Evolutionary conservation across 805 yeast genomes (phyloP).

Genomic region (Kuraishia capsulata): DNA sequence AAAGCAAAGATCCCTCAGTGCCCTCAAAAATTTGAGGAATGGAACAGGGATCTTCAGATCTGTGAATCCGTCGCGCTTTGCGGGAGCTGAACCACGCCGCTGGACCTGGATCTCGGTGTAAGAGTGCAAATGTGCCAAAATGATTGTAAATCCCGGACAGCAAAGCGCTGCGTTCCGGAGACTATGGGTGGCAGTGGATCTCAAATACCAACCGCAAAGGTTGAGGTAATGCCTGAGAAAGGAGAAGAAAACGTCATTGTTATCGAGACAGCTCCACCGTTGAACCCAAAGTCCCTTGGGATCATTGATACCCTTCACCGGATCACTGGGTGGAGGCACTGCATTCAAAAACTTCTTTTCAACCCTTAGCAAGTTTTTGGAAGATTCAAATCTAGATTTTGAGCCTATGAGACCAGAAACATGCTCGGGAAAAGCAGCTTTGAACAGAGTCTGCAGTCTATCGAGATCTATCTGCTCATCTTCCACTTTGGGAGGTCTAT

Average conservation of each 20-base stretch:
- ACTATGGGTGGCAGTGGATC: background rate
- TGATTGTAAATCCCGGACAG: conserved; percentile 36
- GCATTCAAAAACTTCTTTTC: conserved; percentile 25
- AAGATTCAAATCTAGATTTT: conserved; percentile 4
- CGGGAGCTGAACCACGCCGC: too few relatives aligned
- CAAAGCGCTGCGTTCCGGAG: conserved; percentile 10
- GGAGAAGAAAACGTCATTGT: conserved; percentile 47
- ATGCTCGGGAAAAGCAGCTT: background rate
- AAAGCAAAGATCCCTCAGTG: conserved; percentile 25
- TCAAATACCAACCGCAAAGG: conserved; percentile 9
- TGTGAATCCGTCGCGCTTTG: background rate
- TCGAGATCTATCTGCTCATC: background rate
- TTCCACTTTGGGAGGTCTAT: conserved; percentile 6
- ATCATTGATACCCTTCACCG: conserved; percentile 38
- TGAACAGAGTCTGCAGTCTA: too few relatives aligned
- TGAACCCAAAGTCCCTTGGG: conserved; percentile 57
- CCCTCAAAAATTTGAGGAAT: conserved; percentile 21
- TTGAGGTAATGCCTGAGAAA: conserved; percentile 50
- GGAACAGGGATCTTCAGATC: conserved; percentile 7
- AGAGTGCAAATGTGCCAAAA: conserved; percentile 39
- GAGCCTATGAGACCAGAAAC: conserved; percentile 10
- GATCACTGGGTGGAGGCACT: conserved; percentile 26
- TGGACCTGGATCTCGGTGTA: conserved; percentile 5
- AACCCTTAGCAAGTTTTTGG: conserved; percentile 9
- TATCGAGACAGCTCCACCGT: conserved; percentile 48